A percentile compares a stretch with the other conserved stretches of the same genome.
Conservation (phyloP, 129 eudicot genomes). For the Silybum marianum region DNA sequence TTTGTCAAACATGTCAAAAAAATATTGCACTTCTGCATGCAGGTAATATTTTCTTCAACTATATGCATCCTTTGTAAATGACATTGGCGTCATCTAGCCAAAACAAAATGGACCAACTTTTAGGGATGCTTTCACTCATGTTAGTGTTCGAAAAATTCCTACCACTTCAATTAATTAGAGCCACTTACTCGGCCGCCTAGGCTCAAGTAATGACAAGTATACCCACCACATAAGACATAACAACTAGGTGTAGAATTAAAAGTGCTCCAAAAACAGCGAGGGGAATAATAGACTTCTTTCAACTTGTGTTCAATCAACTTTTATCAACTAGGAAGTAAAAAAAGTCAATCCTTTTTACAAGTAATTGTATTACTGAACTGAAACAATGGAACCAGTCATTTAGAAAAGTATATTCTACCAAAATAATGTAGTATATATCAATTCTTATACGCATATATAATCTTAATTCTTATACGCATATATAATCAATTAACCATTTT, state of each 20-base stretch:
- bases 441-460: neutral
- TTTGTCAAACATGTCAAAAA: neutral
- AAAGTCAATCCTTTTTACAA: neutral
- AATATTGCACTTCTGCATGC: neutral
- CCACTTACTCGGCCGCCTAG: neutral
- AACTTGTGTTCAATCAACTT: constrained; percentile 3
- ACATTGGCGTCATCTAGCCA: neutral
- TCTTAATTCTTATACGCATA: neutral
- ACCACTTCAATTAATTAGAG: neutral
- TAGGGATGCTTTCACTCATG: neutral
- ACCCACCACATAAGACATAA: neutral
- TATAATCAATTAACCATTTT: neutral
- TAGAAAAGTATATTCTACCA: constrained; percentile 5
- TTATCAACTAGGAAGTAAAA: constrained; percentile 7
- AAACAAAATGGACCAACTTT: neutral
- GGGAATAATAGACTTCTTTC: constrained; percentile 4
- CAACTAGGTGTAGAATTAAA: constrained; percentile 12
- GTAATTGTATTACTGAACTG: neutral
- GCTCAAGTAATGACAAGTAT: neutral
- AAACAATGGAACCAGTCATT: neutral
- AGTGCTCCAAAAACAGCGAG: constrained; percentile 3
- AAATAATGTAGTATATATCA: neutral
- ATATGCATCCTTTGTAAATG: neutral
- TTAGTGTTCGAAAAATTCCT: neutral
- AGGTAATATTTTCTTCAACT: neutral